A percentile compares a stretch with the other conserved stretches of the same genome.
Conservation (phyloP, 2,329 filamentous ascomycete genomes). For the Verticillium dahliae region DNA sequence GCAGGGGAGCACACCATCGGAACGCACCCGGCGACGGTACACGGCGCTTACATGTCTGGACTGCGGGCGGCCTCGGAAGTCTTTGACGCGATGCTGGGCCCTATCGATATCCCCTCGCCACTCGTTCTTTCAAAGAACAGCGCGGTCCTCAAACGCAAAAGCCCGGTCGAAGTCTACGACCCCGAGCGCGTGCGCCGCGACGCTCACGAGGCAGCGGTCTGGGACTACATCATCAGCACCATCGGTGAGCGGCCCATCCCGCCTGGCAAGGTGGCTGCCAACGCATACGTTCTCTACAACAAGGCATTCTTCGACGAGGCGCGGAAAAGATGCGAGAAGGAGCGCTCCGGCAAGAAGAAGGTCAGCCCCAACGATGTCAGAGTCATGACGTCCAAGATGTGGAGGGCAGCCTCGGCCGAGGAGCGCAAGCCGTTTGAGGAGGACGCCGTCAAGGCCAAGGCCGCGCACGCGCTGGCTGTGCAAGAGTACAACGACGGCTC, state of each 20-base stretch:
- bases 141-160: constrained; percentile 44
- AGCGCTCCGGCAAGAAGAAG: constrained; percentile 56
- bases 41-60: constrained; percentile 92
- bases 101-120: constrained; percentile 69
- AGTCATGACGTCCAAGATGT: constrained; percentile 80
- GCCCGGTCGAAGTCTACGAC: constrained; percentile 33
- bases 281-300: constrained; percentile 85
- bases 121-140: constrained; percentile 63
- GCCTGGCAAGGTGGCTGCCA: constrained; percentile 68
- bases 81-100: constrained; percentile 71
- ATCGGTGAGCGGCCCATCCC: constrained; percentile 71
- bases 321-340: constrained; percentile 54
- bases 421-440: constrained; percentile 73
- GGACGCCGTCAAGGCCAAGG: constrained; percentile 64
- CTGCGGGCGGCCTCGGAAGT: constrained; percentile 85
- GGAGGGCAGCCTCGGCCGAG: constrained; percentile 69
- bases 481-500: constrained; percentile 55
- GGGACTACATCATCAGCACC: constrained; percentile 41
- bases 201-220: constrained; percentile 48
- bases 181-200: constrained; percentile 46
- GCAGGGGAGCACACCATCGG: constrained; percentile 95
- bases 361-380: constrained; percentile 75
- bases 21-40: constrained; percentile 93
- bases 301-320: constrained; percentile 66
- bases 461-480: constrained; percentile 51